Conservation (phyloP, 2,329 filamentous ascomycete genomes). For the Dothiorella sarmentorum region DNA sequence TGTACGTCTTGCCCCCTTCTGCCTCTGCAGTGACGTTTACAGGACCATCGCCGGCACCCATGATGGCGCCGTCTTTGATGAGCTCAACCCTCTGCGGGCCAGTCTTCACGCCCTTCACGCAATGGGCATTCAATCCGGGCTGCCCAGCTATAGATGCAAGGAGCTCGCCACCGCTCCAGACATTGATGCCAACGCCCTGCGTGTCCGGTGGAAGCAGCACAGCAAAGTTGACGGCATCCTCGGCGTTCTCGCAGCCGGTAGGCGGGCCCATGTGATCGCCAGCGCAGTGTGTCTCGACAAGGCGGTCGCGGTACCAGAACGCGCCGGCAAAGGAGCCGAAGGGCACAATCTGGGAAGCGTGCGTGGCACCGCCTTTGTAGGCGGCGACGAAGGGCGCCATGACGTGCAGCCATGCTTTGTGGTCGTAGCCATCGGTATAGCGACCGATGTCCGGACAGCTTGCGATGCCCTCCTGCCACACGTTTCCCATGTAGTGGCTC, state of each 20-base stretch:
- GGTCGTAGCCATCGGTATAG: conserved; percentile 33
- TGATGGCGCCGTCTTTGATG: conserved; percentile 1
- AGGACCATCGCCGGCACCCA: background rate
- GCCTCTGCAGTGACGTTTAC: conserved; percentile 5
- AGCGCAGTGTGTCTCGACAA: conserved; percentile 5
- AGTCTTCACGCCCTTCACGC: conserved; percentile 8
- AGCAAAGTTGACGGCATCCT: conserved; percentile 15
- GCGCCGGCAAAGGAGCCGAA: conserved; percentile 11
- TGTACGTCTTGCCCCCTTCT: background rate
- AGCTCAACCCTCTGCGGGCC: conserved; percentile 12
- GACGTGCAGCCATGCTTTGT: conserved; percentile 36
- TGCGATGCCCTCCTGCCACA: conserved; percentile 34
- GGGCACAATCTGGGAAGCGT: conserved; percentile 4
- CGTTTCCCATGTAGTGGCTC: conserved; percentile 41
- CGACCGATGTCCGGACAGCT: conserved; percentile 24
- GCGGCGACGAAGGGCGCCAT: conserved; percentile 37
- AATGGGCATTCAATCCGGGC: conserved; percentile 13
- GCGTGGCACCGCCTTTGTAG: conserved; percentile 34
- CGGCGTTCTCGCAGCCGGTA: conserved; percentile 3
- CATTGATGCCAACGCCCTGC: conserved; percentile 3
- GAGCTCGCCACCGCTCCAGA: conserved; percentile 9
- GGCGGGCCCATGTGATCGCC: conserved; percentile 11
- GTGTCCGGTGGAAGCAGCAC: conserved; percentile 4
- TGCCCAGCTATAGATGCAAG: background rate
- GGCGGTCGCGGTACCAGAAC: conserved; percentile 15